Base-by-base conservation (phyloP, 2,329 filamentous ascomycete species). In the Xylariaceae sp. region DNA sequence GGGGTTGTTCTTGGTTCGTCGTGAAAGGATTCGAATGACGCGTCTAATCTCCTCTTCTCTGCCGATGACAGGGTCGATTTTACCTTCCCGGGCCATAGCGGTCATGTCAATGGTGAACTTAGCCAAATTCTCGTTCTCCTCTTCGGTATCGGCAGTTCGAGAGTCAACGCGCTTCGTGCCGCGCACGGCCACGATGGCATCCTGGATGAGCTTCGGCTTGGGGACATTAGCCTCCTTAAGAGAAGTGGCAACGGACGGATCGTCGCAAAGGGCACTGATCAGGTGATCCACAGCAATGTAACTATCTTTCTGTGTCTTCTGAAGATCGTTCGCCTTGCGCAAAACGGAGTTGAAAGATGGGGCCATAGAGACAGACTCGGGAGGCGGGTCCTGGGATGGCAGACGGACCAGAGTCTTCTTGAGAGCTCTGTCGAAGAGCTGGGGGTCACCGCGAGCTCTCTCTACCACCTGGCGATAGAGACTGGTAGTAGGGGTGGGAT, bases 101-200 rank as follows among this genome's bases (percentile, higher is more conserved):
- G 94, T 99, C 92, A 99, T 96, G 76, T 99, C 94, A 70, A 97
- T 94, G 58, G 94, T 97, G 76, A 97, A 99, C 71, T 97, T 99
- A 78, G 92, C 90, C 62, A 99, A 80, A 72, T 96, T 97, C 76
- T 99, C 94, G 70, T 92, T 90, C 70, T 97, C 93, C 70, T 89
- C 82, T 75, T 97, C 94, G 0, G 88, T 87, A 75, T 99, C 94
- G 57, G 94, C 94, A 3, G 90, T 96, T 79, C 96, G 96, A 61
- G 91, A 96, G 76, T 99, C 94, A 48, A 99, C 92, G 64, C 93
- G 84, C 77, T 87, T 91, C 48, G 92, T 97, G 62, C 94, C 94
- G 64, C 94, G 88, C 68, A 99, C 96, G 60, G 91, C 86, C 70
- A 91, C 85, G 47, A 99, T 85, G n/a, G 94, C 93, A 66, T 89